Evolutionary conservation across 177 flowering plant species (phyloP).

Genomic region (Vitis hybrid): DNA sequence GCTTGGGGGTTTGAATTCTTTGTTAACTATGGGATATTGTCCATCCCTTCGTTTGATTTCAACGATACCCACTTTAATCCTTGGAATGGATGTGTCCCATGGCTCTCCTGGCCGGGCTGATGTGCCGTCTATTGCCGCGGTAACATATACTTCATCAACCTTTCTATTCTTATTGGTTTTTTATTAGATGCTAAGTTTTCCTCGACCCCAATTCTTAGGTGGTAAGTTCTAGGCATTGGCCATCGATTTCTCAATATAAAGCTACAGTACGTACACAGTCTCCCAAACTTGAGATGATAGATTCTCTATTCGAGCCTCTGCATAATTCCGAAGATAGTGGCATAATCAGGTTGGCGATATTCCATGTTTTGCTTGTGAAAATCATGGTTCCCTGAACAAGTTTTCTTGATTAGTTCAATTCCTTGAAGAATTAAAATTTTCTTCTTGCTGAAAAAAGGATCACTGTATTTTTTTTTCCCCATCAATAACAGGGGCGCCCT

Average conservation of each 20-base stretch:
- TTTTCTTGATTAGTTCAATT: no score
- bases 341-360: constrained; percentile 26
- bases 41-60: constrained; percentile 49
- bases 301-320: constrained; percentile 32
- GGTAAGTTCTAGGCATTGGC: constrained; percentile 52
- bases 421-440: no score
- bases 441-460: no score
- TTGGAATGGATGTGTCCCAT: constrained; percentile 89
- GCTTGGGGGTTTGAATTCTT: constrained; percentile 75
- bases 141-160: no score
- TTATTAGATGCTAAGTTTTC: no score
- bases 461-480: no score
- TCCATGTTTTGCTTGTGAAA: no score
- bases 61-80: constrained; percentile 53
- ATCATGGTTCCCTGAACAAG: no score
- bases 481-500: constrained; percentile 30
- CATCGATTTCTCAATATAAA: constrained; percentile 43
- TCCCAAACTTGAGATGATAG: constrained; percentile 50
- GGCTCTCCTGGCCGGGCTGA: constrained; percentile 81
- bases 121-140: constrained; percentile 70
- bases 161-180: no score
- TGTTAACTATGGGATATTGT: constrained; percentile 38
- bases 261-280: constrained; percentile 55
- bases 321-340: constrained; percentile 31
- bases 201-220: constrained; percentile 24